Base-by-base conservation (phyloP, 1,284 basidiomycete species). In the Cystobasidium pallidum region DNA sequence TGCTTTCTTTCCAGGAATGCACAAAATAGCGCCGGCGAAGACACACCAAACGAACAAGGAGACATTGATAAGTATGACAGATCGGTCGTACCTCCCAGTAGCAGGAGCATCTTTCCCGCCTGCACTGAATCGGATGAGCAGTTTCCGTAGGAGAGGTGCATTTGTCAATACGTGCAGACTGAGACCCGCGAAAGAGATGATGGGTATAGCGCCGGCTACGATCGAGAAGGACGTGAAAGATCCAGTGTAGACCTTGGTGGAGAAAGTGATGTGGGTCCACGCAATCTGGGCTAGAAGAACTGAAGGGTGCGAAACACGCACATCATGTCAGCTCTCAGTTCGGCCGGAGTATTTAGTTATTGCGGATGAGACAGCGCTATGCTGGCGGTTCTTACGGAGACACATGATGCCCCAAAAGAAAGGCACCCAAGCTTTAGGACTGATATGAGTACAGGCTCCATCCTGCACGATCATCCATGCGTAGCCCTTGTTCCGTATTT, bases 401-500 rank as follows among this genome's bases (percentile, higher is more conserved):
- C 21, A n/a, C 58, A 61, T 61, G 10, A 61, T 11, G 21, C 39
- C 58, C 36, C 36, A 41, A 6, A 61, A 45, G 28, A 61, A 30
- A 0, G 39, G 58, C 2, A 61, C 58, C 58, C 58, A 61, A 10
- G 58, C 58, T 30, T 61, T 61, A 4, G 58, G 58, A 26, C 26
- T 61, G 17, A 61, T 61, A 19, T 61, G 58, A 30, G 39, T 43
- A 43, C 58, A 61, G 17, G 58, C 58, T 19, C 58, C 58, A 30
- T 61, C 58, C 6, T 61, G 58, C 36, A 61, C 58, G 24, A 61
- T 61, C 39, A 43, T 61, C 58, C 58, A 61, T 0, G 58, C 34
- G 15, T 0, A 61, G 36, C 58, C 58, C 6, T 21, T 41, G 13
- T 7, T 39, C 11, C 34, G 17, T 30, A 61, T 61, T 15, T 36